phyloP scores from a whole-genome alignment of 2,329 filamentous ascomycete genomes.

The Sclerotiophoma versabilis region DNA sequence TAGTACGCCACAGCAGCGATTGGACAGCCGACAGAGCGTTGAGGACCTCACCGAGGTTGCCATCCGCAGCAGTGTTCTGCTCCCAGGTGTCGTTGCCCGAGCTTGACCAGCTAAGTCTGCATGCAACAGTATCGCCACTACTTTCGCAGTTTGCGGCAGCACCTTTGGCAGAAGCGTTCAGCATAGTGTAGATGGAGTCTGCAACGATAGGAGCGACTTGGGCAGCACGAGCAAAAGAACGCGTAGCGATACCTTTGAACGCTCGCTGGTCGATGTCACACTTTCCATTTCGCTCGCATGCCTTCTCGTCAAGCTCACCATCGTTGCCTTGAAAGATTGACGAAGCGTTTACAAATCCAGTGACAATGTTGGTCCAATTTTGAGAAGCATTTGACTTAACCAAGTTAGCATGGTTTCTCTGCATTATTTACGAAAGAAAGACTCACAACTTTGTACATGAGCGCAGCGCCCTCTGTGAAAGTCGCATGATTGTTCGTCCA shows the following conservation, averaged over 20 bases:
- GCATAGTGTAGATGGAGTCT: slow-evolving; percentile 20
- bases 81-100: background rate
- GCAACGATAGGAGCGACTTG: slow-evolving; percentile 27
- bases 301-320: slow-evolving; percentile 69
- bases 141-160: slow-evolving; percentile 27
- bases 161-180: slow-evolving; percentile 31
- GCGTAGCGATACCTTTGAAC: slow-evolving; percentile 61
- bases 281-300: slow-evolving; percentile 64
- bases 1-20: slow-evolving; percentile 29
- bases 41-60: slow-evolving; percentile 28
- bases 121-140: slow-evolving; percentile 15
- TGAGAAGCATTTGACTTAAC: slow-evolving; percentile 31
- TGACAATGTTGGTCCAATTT: slow-evolving; percentile 31
- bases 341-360: slow-evolving; percentile 40
- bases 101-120: slow-evolving; percentile 21
- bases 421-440: background rate
- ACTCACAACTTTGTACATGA: slow-evolving; percentile 58
- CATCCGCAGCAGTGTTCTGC: slow-evolving; percentile 11
- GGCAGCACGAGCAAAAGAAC: slow-evolving; percentile 34
- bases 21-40: slow-evolving; percentile 35
- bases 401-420: background rate
- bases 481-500: slow-evolving; percentile 61
- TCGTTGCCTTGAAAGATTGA: slow-evolving; percentile 54
- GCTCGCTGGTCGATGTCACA: slow-evolving; percentile 71
- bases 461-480: slow-evolving; percentile 59